Conservation (phyloP, 192 early-diverging fungal genomes). For the Coemansia sp. region DNA sequence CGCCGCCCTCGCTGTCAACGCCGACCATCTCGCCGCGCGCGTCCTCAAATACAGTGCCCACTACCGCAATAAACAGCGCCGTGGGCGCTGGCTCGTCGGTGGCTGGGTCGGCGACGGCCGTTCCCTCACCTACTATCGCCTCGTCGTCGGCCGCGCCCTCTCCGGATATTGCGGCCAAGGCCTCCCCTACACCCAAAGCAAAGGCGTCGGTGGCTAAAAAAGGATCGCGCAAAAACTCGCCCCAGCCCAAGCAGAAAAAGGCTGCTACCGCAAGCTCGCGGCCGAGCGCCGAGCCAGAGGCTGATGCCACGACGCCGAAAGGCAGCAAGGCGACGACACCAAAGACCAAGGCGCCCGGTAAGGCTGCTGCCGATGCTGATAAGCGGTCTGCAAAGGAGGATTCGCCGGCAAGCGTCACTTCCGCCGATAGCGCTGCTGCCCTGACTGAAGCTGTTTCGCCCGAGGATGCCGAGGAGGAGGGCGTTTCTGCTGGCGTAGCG, state of each 20-base stretch:
- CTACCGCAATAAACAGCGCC: neutral
- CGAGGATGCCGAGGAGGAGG: neutral
- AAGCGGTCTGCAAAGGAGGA: slow-evolving; percentile 8
- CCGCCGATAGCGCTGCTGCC: neutral
- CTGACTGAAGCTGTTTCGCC: neutral
- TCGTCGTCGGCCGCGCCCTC: neutral
- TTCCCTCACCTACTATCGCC: neutral
- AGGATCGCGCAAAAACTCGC: slow-evolving; percentile 53
- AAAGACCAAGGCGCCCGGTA: neutral
- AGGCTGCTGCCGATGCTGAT: neutral
- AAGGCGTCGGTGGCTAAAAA: slow-evolving; percentile 39
- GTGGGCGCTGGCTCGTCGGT: neutral
- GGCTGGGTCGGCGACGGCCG: neutral
- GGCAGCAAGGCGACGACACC: neutral
- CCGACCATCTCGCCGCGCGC: slow-evolving; percentile 12
- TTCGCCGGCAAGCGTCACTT: neutral
- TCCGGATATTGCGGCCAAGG: neutral
- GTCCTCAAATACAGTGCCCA: neutral
- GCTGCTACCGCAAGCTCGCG: neutral
- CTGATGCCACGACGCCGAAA: neutral
- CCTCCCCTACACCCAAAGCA: slow-evolving; percentile 8
- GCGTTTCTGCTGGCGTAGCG: neutral
- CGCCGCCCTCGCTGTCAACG: slow-evolving; percentile 7
- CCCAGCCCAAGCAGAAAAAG: slow-evolving; percentile 40
- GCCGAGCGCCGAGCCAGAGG: slow-evolving; percentile 26